Conservation (phyloP, 73 alveolate species). For the Tetrahymena elliotti region DNA sequence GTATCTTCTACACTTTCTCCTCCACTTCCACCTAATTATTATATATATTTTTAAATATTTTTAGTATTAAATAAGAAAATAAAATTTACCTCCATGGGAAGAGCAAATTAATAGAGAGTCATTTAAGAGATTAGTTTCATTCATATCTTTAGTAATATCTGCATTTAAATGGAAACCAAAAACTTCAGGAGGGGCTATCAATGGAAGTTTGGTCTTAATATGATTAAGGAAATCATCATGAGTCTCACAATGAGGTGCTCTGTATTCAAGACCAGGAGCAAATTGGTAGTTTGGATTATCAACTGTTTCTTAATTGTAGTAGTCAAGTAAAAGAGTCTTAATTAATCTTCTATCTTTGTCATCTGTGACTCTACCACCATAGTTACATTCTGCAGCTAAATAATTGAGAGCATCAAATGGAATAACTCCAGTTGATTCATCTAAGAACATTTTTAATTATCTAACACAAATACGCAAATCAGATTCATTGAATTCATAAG, state of each 20-base stretch:
- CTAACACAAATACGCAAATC: slow-evolving; percentile 95
- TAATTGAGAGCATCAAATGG: slow-evolving; percentile 98
- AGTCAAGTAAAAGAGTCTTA: slow-evolving; percentile 88
- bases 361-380: slow-evolving; percentile 99
- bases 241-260: slow-evolving; percentile 88
- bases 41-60: slow-evolving; percentile 77
- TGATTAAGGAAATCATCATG: slow-evolving; percentile 88
- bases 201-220: slow-evolving; percentile 84
- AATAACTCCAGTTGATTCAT: slow-evolving; percentile 89
- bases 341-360: slow-evolving; percentile 97
- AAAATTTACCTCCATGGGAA: slow-evolving; percentile 28
- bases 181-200: slow-evolving; percentile 94
- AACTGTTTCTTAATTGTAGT: slow-evolving; percentile 76
- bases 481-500: slow-evolving; percentile 98
- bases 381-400: slow-evolving; percentile 99
- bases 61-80: slow-evolving; percentile 51
- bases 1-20: slow-evolving; percentile 55
- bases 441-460: slow-evolving; percentile 94
- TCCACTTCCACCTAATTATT: slow-evolving; percentile 81
- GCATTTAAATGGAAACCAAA: slow-evolving; percentile 99
- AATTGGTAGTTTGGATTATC: slow-evolving; percentile 77
- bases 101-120: slow-evolving; percentile 66
- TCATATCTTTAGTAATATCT: slow-evolving; percentile 97
- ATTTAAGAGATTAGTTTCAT: slow-evolving; percentile 85
- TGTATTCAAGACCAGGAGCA: slow-evolving; percentile 79